Conservation (phyloP, 2,329 filamentous ascomycete species). For the Aspergillus sergii region DNA sequence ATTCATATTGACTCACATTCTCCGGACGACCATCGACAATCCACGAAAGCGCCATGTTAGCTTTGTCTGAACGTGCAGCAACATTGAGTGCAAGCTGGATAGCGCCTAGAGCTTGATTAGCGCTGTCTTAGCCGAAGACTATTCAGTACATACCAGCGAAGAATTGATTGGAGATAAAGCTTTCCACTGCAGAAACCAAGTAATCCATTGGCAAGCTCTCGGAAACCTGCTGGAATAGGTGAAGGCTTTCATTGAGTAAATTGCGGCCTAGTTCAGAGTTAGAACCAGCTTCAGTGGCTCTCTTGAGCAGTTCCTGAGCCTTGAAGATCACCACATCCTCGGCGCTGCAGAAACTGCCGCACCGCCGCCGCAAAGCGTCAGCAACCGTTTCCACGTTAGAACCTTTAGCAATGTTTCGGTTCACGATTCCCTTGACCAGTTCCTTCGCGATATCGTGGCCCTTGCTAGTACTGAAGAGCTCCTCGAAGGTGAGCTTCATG, state of each 20-base stretch:
- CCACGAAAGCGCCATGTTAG: slow-evolving; percentile 83
- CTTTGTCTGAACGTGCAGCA: slow-evolving; percentile 81
- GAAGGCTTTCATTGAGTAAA: slow-evolving; percentile 83
- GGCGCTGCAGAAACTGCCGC: slow-evolving; percentile 95
- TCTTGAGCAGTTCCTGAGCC: slow-evolving; percentile 90
- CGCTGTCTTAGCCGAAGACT: slow-evolving; percentile 19
- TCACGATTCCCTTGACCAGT: slow-evolving; percentile 95
- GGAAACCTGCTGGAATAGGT: slow-evolving; percentile 86
- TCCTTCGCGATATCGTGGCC: slow-evolving; percentile 92
- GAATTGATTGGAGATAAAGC: slow-evolving; percentile 82
- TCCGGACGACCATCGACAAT: slow-evolving; percentile 78
- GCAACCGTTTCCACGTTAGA: slow-evolving; percentile 97
- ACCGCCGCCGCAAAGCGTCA: slow-evolving; percentile 86
- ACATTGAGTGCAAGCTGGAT: slow-evolving; percentile 85
- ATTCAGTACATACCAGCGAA: slow-evolving; percentile 64
- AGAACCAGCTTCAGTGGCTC: slow-evolving; percentile 75
- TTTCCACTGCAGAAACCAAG: slow-evolving; percentile 73
- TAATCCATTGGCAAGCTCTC: slow-evolving; percentile 79
- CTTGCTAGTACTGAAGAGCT: slow-evolving; percentile 75
- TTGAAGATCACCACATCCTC: slow-evolving; percentile 99
- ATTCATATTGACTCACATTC: slow-evolving; percentile 41
- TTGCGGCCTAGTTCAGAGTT: slow-evolving; percentile 77
- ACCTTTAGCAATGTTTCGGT: slow-evolving; percentile 93
- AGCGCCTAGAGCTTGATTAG: slow-evolving; percentile 56
- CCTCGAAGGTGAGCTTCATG: slow-evolving; percentile 79